Evolutionary conservation across 164 flowering plant genomes (phyloP).

Genomic region (Annona squamosa): DNA sequence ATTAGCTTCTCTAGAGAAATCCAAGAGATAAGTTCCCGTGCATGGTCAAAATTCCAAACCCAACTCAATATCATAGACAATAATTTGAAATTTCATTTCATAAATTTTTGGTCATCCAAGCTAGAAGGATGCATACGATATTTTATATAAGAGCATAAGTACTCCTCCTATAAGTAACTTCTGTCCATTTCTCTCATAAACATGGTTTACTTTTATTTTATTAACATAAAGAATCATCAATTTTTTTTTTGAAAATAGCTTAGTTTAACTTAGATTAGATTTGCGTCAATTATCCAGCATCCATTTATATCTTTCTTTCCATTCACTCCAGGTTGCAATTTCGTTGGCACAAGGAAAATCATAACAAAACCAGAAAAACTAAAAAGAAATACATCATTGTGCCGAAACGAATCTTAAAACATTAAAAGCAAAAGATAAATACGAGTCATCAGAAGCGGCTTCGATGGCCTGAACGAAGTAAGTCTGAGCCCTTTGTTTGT

Average conservation of each 20-base stretch:
- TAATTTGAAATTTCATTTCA: too few relatives aligned
- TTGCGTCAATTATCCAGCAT: neutral
- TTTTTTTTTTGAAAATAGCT: neutral
- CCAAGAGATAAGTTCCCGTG: too few relatives aligned
- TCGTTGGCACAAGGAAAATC: neutral
- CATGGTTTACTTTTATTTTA: too few relatives aligned
- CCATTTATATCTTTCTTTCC: neutral
- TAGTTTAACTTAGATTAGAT: neutral
- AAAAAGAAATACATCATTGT: neutral
- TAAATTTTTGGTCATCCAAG: too few relatives aligned
- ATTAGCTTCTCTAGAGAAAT: too few relatives aligned
- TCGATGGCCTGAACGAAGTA: constrained; percentile 63
- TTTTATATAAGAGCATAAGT: too few relatives aligned
- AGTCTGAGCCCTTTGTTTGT: constrained; percentile 44
- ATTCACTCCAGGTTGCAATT: neutral
- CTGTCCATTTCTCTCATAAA: too few relatives aligned
- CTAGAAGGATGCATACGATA: too few relatives aligned
- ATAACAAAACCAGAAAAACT: neutral
- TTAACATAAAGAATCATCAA: too few relatives aligned
- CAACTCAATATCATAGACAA: too few relatives aligned
- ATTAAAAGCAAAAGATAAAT: neutral
- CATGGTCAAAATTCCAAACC: too few relatives aligned
- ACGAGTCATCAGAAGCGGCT: constrained; percentile 71
- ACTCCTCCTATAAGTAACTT: too few relatives aligned
- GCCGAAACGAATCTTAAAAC: neutral